A percentile compares a stretch with the other conserved stretches of the same genome.
These are phyloP conservation scores for Candida berthetii DNA, from an alignment of 805 yeast species.

Conservation along the genomic window DNA sequence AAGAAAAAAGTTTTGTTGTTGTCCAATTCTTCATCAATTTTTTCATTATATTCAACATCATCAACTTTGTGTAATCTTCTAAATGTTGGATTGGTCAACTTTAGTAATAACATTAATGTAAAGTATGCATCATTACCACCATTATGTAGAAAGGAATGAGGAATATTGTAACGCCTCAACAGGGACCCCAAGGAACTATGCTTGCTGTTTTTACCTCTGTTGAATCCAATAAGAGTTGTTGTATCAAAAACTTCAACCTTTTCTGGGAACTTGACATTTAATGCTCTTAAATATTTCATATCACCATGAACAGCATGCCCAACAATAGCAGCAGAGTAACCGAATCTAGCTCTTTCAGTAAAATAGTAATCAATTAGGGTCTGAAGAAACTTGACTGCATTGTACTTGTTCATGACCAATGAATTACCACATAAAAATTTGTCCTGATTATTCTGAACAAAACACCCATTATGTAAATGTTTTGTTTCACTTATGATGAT, in stretches of 20 bases:
- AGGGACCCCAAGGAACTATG: constrained; percentile 41
- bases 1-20: not conserved
- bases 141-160: constrained; percentile 57
- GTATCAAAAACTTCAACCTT: constrained; percentile 38
- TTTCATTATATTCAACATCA: constrained; percentile 3
- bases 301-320: constrained; percentile 60
- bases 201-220: constrained; percentile 29
- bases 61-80: constrained; percentile 16
- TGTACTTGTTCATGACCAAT: constrained; percentile 28
- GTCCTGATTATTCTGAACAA: constrained; percentile 46
- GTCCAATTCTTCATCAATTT: not conserved
- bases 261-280: constrained; percentile 43
- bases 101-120: constrained; percentile 46
- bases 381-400: constrained; percentile 34
- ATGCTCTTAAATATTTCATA: constrained; percentile 37
- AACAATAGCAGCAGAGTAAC: constrained; percentile 34
- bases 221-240: constrained; percentile 30
- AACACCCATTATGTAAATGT: constrained; percentile 41
- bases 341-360: constrained; percentile 19
- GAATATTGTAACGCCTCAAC: constrained; percentile 40
- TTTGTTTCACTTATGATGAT: constrained; percentile 39
- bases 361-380: constrained; percentile 38
- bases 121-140: constrained; percentile 70
- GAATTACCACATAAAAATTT: constrained; percentile 48
- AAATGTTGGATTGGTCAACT: constrained; percentile 41